Conservation (phyloP, 1,139 yeast genomes). For the Hyphopichia wangnamkhiaoensis region DNA sequence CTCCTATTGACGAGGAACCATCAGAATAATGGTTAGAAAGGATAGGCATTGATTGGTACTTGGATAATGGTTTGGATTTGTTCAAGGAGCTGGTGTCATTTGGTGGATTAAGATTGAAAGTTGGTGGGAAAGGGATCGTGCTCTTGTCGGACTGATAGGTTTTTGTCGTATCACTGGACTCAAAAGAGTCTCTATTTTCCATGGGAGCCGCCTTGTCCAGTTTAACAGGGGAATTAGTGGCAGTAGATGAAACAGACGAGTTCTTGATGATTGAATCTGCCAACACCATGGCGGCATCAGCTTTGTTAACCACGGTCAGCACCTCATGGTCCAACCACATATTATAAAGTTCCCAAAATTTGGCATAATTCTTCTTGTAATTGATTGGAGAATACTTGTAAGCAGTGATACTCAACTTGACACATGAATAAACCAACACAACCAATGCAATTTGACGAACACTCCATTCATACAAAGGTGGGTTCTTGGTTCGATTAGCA, state of each 20-base stretch:
- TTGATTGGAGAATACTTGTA: conserved; percentile 7
- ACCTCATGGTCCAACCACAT: conserved; percentile 14
- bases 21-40: not conserved
- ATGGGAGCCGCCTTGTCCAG: not conserved
- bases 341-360: conserved; percentile 15
- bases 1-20: not conserved
- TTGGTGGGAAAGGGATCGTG: conserved; percentile 1
- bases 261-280: conserved; percentile 5
- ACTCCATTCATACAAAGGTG: conserved; percentile 5
- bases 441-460: conserved; percentile 13
- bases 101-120: not conserved
- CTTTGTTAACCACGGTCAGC: not conserved
- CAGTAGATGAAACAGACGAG: not conserved
- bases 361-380: conserved; percentile 12
- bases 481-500: not conserved
- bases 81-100: not conserved
- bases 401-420: conserved; percentile 4
- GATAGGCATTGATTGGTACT: conserved; percentile 7
- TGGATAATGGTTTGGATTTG: conserved; percentile 3
- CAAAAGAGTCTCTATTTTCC: conserved; percentile 10
- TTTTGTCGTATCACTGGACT: conserved; percentile 7
- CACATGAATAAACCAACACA: conserved; percentile 10
- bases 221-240: not conserved
- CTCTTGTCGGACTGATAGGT: conserved; percentile 4
- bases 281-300: conserved; percentile 7